Base-by-base conservation (phyloP, 805 yeast genomes). In the Candida corydali region DNA sequence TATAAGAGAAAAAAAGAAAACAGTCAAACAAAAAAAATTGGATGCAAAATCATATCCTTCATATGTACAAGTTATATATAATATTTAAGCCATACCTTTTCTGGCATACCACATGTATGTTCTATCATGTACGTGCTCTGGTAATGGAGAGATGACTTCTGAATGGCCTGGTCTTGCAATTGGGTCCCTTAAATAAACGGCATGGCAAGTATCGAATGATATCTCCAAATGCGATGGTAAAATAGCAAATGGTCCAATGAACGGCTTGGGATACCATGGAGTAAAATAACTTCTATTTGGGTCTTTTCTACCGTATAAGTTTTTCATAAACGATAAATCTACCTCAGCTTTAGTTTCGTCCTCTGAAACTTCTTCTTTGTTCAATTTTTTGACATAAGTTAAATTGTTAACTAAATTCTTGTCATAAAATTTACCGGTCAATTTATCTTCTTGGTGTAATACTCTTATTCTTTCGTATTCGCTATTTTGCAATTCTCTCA, bases 121-220 rank as follows among this genome's bases (percentile, higher is more conserved):
- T 60, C 95, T 79, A 66, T 89, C 93, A 54, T 91, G 97, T 46
- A 80, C 78, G 41, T 80, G 81, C 44, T 78, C 70, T 26, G 82
- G 80, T 61, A 82, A 86, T 37, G 98, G 98, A 39, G 96, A 71
- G 44, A 93, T 85, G 41, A 93, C 95, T 69, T 93, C 98, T 22
- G 96, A 84, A 55, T 86, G 89, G 39, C 96, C 97, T 5, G 97
- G 96, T 59, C 97, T 78, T 10, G 97, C 95, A 34, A 93, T 88
- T 11, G 98, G 98, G 59, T 93, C 95, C 63, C 97, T 82, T 59
- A 93, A 65, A 61, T 91, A 93, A n/a, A 93, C 84, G 4, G 96
- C 97, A 59, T 89, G 96, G 58, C 98, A 91, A 4, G 97, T 87
- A 44, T 76, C 75, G 61, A 86, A 91, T 16, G 95, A 85, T 30